Conservation (phyloP, 1,139 yeast species). For the Hyphopichia pseudoburtonii region DNA sequence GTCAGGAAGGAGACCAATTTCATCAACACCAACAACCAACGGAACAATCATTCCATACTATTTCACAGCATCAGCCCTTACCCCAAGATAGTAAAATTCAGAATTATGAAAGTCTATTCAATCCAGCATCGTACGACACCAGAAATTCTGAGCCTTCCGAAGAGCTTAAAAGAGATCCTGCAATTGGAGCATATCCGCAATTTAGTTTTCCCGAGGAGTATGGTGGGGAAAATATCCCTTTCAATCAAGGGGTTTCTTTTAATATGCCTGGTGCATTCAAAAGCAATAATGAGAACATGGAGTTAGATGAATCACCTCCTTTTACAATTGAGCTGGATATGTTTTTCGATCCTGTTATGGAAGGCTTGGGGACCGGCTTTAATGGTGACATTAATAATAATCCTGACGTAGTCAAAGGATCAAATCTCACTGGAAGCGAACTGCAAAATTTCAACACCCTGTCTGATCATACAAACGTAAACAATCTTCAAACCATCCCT, state of each 20-base stretch:
- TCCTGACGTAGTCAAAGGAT: too few species aligned
- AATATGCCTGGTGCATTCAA: constrained; percentile 36
- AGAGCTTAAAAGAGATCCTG: neutral
- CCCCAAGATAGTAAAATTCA: neutral
- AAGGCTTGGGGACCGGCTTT: neutral
- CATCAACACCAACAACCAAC: neutral
- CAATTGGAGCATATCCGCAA: too few species aligned
- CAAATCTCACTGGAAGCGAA: too few species aligned
- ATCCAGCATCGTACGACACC: neutral
- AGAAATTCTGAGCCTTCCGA: neutral
- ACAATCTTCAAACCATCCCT: neutral
- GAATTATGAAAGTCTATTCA: neutral
- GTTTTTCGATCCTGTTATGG: constrained; percentile 16
- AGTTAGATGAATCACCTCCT: constrained; percentile 41
- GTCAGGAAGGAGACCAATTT: neutral
- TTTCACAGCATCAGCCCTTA: too few species aligned
- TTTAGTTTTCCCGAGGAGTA: too few species aligned
- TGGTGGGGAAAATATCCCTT: too few species aligned
- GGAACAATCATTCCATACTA: neutral
- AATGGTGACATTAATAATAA: neutral
- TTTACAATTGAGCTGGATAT: constrained; percentile 39
- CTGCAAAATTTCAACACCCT: neutral
- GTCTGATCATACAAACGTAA: neutral
- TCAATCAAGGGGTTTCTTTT: constrained; percentile 5
- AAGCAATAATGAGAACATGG: constrained; percentile 28